phyloP scores from a whole-genome alignment of 2,329 filamentous ascomycete species.

The Tolypocladium amazonense region DNA sequence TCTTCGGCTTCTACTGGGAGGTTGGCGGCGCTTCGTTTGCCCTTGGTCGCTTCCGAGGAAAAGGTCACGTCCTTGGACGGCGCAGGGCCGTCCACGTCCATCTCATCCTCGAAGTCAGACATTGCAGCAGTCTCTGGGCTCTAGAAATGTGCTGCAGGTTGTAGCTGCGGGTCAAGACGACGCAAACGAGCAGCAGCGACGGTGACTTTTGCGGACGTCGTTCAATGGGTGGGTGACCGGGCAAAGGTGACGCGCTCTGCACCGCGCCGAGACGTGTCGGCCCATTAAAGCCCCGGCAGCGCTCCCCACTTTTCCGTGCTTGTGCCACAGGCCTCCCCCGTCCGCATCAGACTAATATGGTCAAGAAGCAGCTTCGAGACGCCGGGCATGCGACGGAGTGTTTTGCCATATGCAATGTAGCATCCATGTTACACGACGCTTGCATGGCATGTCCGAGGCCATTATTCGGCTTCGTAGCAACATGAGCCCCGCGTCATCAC shows the following conservation, averaged over 20 bases:
- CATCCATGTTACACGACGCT: neutral
- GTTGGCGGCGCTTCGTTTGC: conserved; percentile 87
- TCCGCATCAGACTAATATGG: too few relatives aligned
- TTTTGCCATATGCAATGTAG: neutral
- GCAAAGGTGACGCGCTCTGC: neutral
- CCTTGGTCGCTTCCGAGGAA: conserved; percentile 68
- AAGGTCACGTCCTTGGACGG: conserved; percentile 48
- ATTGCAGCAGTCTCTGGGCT: conserved; percentile 22
- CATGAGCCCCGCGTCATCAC: neutral
- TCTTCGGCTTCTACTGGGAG: conserved; percentile 90
- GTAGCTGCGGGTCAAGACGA: neutral
- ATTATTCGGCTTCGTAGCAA: neutral
- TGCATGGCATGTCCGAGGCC: neutral
- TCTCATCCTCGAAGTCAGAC: conserved; percentile 51
- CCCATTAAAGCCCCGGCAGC: conserved; percentile 16
- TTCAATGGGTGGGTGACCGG: neutral
- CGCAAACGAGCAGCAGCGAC: neutral
- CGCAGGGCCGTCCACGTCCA: conserved; percentile 46
- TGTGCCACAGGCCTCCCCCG: neutral
- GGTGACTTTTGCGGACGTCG: neutral
- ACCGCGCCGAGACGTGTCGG: conserved; percentile 18
- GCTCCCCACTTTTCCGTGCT: neutral
- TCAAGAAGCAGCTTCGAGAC: too few relatives aligned
- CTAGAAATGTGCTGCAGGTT: neutral
- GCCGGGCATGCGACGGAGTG: too few relatives aligned